phyloP scores from a whole-genome alignment of 306 rosid genomes.

The Lagenaria siceraria region DNA sequence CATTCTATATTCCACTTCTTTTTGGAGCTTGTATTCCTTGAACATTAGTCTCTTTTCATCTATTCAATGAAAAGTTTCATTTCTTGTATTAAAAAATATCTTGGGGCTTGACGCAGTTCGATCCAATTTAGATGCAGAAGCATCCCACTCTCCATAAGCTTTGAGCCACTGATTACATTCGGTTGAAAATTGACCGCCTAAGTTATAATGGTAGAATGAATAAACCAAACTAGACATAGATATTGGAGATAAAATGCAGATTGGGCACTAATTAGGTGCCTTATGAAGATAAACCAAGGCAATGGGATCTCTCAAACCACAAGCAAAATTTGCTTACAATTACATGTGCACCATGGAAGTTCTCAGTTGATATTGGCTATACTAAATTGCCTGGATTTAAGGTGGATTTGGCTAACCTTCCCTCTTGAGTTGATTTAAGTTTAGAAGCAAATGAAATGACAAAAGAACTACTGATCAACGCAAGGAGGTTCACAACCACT shows the following conservation, averaged over 20 bases:
- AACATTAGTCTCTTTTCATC: no score
- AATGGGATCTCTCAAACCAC: background rate
- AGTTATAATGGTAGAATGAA: background rate
- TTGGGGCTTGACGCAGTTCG: background rate
- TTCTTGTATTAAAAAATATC: no score
- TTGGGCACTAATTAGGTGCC: background rate
- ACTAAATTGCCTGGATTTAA: no score
- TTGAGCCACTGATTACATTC: background rate
- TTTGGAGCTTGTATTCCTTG: no score
- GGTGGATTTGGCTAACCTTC: background rate
- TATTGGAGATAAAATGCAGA: background rate
- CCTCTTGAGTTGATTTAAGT: background rate
- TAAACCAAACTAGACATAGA: background rate
- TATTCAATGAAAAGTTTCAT: no score
- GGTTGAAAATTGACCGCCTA: background rate
- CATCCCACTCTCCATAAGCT: background rate
- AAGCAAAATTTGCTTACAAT: no score
- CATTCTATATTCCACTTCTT: background rate
- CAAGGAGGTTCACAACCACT: background rate
- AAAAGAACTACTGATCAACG: background rate
- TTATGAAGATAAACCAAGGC: background rate
- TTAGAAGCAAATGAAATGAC: background rate
- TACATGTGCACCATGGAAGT: background rate
- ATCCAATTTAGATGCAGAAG: background rate
- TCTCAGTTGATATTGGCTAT: background rate